Base-by-base conservation (phyloP, 2,329 filamentous ascomycete genomes). In the Penicillium fuscoglaucum region DNA sequence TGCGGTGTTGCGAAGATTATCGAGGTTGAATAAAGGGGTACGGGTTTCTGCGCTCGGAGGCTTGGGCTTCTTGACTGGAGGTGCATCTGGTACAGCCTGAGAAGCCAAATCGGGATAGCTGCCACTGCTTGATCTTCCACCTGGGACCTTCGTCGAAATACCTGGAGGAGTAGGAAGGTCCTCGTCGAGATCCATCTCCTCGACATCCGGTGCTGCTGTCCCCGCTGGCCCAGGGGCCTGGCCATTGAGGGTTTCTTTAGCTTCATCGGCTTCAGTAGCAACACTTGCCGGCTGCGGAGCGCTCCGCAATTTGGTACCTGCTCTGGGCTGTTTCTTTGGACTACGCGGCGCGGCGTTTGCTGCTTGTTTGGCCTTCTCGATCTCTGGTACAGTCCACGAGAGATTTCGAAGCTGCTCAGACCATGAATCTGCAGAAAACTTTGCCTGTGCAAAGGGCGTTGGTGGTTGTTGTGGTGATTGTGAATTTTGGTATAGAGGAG, bases 141-240 rank as follows among this genome's bases (percentile, higher is more conserved):
- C 41, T 4, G 59, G 48, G 13, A 44, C 29, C 6, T 61, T 58
- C 3, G 29, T 49, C 21, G 64, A 52, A 21, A 58, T 37, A 28
- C 28, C 29, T 19, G 26, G 61, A 52, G 60, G 61, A 52, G 60
- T 55, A 19, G 73, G 66, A 12, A 69, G 46, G 9, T 74, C 73
- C 13, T 77, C 74, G 58, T 80, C 79, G 49, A 81, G 70, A 60
- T 81, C 79, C 79, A 81, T 81, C 10, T 74, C 75, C 60, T 80
- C 78, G 5, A 55, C 70, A 41, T 68, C 69, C 24, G 57, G 61
- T 45, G 64, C 56, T n/a, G 39, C 52, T 4, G 58, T 35, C 29
- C 55, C 60, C 13, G 66, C 55, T 9, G 69, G 60, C 8, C 58
- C 58, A 33, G 57, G 60, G n/a, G 55, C 60, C 26, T 63, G 57